Evolutionary conservation across 2,329 filamentous ascomycete genomes (phyloP).

Genomic region (Byssochlamys sp.): DNA sequence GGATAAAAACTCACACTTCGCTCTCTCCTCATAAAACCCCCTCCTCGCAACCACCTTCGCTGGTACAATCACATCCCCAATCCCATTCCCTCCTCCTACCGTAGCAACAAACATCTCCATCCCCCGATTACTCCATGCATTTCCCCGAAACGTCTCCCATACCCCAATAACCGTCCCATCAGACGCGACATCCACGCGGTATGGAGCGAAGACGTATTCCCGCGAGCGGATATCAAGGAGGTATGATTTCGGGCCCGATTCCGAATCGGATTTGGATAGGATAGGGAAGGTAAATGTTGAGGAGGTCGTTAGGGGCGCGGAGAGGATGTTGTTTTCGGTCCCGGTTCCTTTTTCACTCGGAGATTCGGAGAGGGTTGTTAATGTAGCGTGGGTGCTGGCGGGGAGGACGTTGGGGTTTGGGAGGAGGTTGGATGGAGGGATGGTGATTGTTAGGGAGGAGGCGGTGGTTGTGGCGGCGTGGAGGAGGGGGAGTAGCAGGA

Average conservation of each 20-base stretch:
- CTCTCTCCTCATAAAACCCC: slow-evolving; percentile 66
- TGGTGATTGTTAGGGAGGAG: slow-evolving; percentile 28
- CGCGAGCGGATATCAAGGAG: slow-evolving; percentile 69
- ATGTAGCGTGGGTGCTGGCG: slow-evolving; percentile 44
- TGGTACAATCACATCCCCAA: slow-evolving; percentile 46
- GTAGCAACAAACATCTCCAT: slow-evolving; percentile 34
- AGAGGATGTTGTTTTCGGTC: slow-evolving; percentile 29
- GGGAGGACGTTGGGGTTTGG: slow-evolving; percentile 34
- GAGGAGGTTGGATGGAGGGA: slow-evolving; percentile 34
- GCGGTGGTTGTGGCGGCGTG: slow-evolving; percentile 12
- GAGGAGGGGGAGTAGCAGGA: slow-evolving; percentile 10
- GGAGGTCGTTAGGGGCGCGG: slow-evolving; percentile 55
- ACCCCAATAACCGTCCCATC: slow-evolving; percentile 47
- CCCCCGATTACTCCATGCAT: slow-evolving; percentile 82
- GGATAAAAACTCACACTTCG: slow-evolving; percentile 54
- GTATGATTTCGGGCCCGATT: slow-evolving; percentile 53
- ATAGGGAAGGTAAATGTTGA: slow-evolving; percentile 70
- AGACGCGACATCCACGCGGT: slow-evolving; percentile 59
- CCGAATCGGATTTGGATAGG: slow-evolving; percentile 31
- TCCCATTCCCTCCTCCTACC: slow-evolving; percentile 13
- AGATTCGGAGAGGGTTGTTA: slow-evolving; percentile 35
- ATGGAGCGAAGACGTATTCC: slow-evolving; percentile 65
- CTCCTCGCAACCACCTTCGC: slow-evolving; percentile 55
- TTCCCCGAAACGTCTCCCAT: slow-evolving; percentile 80
- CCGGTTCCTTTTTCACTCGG: slow-evolving; percentile 18